Evolutionary conservation across 371 early-diverging fungal species (phyloP).

Genomic region (Rhizopus sp.): DNA sequence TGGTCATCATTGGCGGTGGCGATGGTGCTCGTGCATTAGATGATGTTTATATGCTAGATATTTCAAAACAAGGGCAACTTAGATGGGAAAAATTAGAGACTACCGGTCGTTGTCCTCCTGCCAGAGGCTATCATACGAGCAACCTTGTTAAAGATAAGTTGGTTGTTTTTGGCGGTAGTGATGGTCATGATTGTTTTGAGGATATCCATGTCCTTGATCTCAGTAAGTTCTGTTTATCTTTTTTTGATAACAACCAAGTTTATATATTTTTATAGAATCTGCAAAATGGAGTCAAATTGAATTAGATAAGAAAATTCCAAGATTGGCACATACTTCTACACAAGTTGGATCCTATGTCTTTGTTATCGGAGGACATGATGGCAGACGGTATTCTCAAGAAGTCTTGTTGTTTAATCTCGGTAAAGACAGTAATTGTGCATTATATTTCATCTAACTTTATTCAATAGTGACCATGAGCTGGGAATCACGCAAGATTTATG

Average conservation of each 20-base stretch:
- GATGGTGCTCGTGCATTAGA: conserved; percentile 82
- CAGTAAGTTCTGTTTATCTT: neutral
- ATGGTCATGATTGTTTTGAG: conserved; percentile 85
- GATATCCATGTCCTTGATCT: conserved; percentile 65
- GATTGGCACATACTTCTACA: conserved; percentile 84
- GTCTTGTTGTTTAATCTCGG: conserved; percentile 82
- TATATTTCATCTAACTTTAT: neutral
- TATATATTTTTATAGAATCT: neutral
- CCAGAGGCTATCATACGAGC: conserved; percentile 91
- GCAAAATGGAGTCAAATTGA: conserved; percentile 63
- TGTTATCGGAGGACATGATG: conserved; percentile 89
- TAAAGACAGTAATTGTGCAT: conserved; percentile 19
- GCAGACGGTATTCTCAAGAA: conserved; percentile 75
- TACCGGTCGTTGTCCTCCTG: conserved; percentile 63
- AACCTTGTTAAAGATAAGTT: conserved; percentile 77
- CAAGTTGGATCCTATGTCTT: conserved; percentile 90
- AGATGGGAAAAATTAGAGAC: conserved; percentile 63
- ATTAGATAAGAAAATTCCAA: conserved; percentile 64
- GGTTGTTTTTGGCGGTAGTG: conserved; percentile 82
- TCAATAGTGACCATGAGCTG: conserved; percentile 72
- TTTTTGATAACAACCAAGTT: neutral
- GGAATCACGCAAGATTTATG: conserved; percentile 78
- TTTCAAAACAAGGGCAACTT: conserved; percentile 43
- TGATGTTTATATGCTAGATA: conserved; percentile 76
- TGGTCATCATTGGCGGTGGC: conserved; percentile 85